Conservation (phyloP, 2,329 filamentous ascomycete genomes). For the Leptographium wingfieldii region DNA sequence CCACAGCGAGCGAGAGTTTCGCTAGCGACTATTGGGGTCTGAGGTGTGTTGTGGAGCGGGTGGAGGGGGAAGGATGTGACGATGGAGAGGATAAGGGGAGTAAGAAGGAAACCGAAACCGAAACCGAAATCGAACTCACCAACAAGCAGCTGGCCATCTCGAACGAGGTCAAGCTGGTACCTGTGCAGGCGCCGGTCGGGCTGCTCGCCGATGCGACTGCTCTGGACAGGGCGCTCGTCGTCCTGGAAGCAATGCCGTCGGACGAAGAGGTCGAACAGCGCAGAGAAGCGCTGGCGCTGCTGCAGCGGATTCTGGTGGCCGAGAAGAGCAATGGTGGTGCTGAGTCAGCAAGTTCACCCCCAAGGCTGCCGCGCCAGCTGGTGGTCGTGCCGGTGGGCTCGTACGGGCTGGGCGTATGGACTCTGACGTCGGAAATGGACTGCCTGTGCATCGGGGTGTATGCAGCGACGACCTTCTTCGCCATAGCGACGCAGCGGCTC, state of each 20-base stretch:
- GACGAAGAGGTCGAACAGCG: slow-evolving; percentile 24
- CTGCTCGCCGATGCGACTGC: slow-evolving; percentile 19
- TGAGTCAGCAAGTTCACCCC: not conserved
- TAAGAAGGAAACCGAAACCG: not conserved
- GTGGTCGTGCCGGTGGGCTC: slow-evolving; percentile 52
- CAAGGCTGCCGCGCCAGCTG: slow-evolving; percentile 23
- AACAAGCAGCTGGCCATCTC: not conserved
- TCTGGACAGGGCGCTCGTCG: slow-evolving; percentile 25
- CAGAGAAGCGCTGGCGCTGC: slow-evolving; percentile 9
- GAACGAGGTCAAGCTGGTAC: slow-evolving; percentile 14
- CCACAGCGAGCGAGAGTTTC: slow-evolving; percentile 13
- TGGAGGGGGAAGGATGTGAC: slow-evolving; percentile 3
- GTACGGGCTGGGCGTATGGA: slow-evolving; percentile 51
- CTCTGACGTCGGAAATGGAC: slow-evolving; percentile 47
- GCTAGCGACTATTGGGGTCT: slow-evolving; percentile 50
- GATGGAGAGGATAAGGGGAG: not conserved
- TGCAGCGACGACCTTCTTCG: slow-evolving; percentile 48
- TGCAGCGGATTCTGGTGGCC: slow-evolving; percentile 3
- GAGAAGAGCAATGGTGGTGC: not conserved
- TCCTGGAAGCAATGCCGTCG: slow-evolving; percentile 31
- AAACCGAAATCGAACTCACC: not conserved
- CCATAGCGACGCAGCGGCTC: slow-evolving; percentile 42
- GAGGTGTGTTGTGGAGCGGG: slow-evolving; percentile 25
- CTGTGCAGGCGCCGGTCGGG: slow-evolving; percentile 17
- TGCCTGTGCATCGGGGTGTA: slow-evolving; percentile 52